These are phyloP conservation scores for Rubus parviflorus DNA, from an alignment of 306 rosid genomes.

Conservation along the genomic window DNA sequence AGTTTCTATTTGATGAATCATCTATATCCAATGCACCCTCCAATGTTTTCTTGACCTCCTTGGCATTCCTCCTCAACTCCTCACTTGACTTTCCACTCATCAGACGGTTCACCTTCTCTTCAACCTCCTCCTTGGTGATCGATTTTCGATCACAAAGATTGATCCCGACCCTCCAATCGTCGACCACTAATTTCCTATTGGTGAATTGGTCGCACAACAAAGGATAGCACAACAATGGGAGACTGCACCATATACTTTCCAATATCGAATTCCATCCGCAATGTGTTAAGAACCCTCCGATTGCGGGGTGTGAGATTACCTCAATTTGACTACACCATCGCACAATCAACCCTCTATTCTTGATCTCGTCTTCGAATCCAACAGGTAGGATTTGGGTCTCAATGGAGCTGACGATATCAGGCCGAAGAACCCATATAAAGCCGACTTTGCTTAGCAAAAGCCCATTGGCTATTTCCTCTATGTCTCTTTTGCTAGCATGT, in stretches of 20 bases:
- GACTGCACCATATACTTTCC: conserved; percentile 27
- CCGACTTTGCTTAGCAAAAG: conserved; percentile 11
- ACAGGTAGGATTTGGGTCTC: conserved; percentile 12
- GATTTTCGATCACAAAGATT: conserved; percentile 12
- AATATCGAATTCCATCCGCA: conserved; percentile 37
- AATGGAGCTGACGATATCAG: conserved; percentile 15
- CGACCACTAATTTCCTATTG: conserved; percentile 31
- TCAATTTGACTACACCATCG: conserved; percentile 30
- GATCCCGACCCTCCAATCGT: conserved; percentile 30
- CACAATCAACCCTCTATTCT: conserved; percentile 18
- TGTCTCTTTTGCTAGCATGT: conserved; percentile 12
- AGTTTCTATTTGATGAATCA: conserved; percentile 23
- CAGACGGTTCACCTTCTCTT: conserved; percentile 10
- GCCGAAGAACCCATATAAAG: conserved; percentile 12
- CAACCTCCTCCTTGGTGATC: conserved; percentile 22
- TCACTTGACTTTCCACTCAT: conserved; percentile 20
- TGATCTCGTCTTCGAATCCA: conserved; percentile 24
- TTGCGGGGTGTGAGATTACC: conserved; percentile 27
- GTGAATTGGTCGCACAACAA: conserved; percentile 27
- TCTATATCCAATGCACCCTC: background rate
- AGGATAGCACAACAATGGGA: conserved; percentile 26
- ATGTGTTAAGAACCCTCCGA: conserved; percentile 27
- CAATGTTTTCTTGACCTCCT: background rate
- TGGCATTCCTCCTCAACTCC: conserved; percentile 26
- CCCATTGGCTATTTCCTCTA: conserved; percentile 17